phyloP scores from a whole-genome alignment of 352 stramenopile species.

The Phytopythium cucurbitacearum region DNA sequence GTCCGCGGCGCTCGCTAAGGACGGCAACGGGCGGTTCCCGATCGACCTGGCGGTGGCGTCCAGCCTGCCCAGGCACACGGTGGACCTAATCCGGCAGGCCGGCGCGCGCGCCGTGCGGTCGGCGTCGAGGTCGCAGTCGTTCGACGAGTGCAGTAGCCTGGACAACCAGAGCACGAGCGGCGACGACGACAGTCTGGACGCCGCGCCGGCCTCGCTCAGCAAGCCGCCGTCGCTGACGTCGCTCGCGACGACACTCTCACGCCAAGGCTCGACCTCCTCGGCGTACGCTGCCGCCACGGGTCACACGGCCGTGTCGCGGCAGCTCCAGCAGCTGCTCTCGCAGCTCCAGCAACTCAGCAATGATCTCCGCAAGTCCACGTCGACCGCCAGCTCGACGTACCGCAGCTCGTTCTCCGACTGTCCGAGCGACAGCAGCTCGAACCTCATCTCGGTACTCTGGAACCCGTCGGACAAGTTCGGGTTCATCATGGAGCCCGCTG shows the following conservation, averaged over 20 bases:
- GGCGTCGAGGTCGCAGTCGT: constrained; percentile 20
- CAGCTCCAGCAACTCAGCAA: constrained; percentile 70
- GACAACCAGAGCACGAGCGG: constrained; percentile 20
- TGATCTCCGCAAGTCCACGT: constrained; percentile 54
- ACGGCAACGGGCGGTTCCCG: constrained; percentile 47
- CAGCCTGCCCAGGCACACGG: constrained; percentile 61
- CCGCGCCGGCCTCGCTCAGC: constrained; percentile 25
- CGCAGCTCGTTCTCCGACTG: constrained; percentile 71
- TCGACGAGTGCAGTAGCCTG: constrained; percentile 21
- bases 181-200: constrained; percentile 17
- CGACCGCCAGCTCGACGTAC: constrained; percentile 53
- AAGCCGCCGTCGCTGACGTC: constrained; percentile 52
- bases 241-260: constrained; percentile 12
- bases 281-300: constrained; percentile 25
- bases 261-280: too few species aligned
- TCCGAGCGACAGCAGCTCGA: constrained; percentile 18
- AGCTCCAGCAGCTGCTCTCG: constrained; percentile 66
- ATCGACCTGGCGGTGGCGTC: constrained; percentile 58
- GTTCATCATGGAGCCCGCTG: constrained; percentile 45
- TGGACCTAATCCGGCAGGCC: constrained; percentile 68
- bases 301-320: constrained; percentile 50
- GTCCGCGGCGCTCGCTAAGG: constrained; percentile 46
- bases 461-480: constrained; percentile 76
- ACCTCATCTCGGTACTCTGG: constrained; percentile 57
- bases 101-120: constrained; percentile 33